Evolutionary conservation across 2,329 filamentous ascomycete species (phyloP).

Genomic region (Paracoccidioides brasiliensis): DNA sequence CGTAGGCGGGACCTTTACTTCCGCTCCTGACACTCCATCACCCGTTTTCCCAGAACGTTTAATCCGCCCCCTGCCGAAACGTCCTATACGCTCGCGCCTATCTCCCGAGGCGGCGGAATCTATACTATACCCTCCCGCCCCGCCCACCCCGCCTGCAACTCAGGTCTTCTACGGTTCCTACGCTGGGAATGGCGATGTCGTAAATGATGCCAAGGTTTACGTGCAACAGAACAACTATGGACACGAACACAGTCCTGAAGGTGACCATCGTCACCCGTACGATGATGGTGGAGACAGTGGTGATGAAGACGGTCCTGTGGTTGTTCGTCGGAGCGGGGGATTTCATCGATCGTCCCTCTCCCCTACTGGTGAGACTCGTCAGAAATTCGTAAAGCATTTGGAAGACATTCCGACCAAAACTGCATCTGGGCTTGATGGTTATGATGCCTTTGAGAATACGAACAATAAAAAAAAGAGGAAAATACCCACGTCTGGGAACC

Average conservation of each 20-base stretch:
- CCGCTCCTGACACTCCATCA: constrained; percentile 57
- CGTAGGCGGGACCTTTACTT: constrained; percentile 38
- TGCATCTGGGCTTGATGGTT: constrained; percentile 71
- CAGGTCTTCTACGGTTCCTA: constrained; percentile 65
- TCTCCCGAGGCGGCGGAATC: constrained; percentile 72
- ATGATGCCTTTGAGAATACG: constrained; percentile 95
- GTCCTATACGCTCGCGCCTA: constrained; percentile 73
- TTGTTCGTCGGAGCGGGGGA: constrained; percentile 30
- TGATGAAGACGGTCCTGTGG: constrained; percentile 42
- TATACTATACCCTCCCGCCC: constrained; percentile 68
- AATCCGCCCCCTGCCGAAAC: constrained; percentile 83
- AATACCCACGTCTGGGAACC: constrained; percentile 76
- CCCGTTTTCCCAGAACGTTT: constrained; percentile 77
- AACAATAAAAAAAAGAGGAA: constrained; percentile 99
- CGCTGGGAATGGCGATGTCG: constrained; percentile 42
- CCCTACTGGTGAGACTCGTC: constrained; percentile 19
- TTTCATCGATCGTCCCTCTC: constrained; percentile 27
- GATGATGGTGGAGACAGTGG: constrained; percentile 48
- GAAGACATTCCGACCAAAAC: constrained; percentile 31
- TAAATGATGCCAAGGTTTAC: constrained; percentile 33
- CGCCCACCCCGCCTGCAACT: constrained; percentile 52
- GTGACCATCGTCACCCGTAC: constrained; percentile 33
- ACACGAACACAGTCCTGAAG: constrained; percentile 26
- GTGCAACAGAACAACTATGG: constrained; percentile 32
- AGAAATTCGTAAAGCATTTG: constrained; percentile 17